phyloP scores from a whole-genome alignment of 2,329 filamentous ascomycete genomes.

The Reticulascus tulasneorum region DNA sequence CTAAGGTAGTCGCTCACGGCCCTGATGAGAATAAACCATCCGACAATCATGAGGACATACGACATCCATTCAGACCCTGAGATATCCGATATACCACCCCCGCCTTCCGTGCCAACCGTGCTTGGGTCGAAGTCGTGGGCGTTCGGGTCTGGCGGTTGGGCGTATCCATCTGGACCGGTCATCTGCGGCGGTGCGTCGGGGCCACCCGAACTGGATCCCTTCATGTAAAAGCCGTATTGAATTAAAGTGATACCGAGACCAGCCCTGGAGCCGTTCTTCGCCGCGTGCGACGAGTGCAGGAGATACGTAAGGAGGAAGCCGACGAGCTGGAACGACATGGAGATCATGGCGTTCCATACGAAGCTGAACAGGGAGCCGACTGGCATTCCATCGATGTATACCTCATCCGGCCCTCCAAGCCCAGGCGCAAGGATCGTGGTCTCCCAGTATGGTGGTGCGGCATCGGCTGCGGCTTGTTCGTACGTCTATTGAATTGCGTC shows the following conservation, averaged over 20 bases:
- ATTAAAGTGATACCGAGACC: slow-evolving; percentile 93
- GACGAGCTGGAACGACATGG: slow-evolving; percentile 93
- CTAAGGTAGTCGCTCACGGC: slow-evolving; percentile 87
- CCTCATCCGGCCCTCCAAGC: slow-evolving; percentile 84
- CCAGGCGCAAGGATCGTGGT: slow-evolving; percentile 95
- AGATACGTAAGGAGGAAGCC: slow-evolving; percentile 98
- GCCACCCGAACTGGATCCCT: slow-evolving; percentile 34
- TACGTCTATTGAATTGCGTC: slow-evolving; percentile 63
- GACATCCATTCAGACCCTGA: slow-evolving; percentile 81
- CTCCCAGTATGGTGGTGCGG: slow-evolving; percentile 97
- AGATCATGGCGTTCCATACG: slow-evolving; percentile 93
- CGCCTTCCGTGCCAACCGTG: slow-evolving; percentile 49
- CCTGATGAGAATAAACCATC: slow-evolving; percentile 96
- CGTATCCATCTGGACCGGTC: slow-evolving; percentile 54
- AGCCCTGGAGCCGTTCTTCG: slow-evolving; percentile 93
- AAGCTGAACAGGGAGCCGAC: slow-evolving; percentile 86
- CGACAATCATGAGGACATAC: slow-evolving; percentile 92
- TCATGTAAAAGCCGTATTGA: slow-evolving; percentile 97
- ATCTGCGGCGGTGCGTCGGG: slow-evolving; percentile 36
- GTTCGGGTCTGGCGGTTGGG: slow-evolving; percentile 80
- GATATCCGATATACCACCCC: slow-evolving; percentile 51
- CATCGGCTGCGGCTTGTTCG: slow-evolving; percentile 95
- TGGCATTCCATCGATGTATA: slow-evolving; percentile 94
- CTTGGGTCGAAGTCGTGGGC: slow-evolving; percentile 81
- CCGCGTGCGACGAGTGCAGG: slow-evolving; percentile 93